Evolutionary conservation across 352 stramenopile species (phyloP).

Genomic region (Phytophthora europaea): DNA sequence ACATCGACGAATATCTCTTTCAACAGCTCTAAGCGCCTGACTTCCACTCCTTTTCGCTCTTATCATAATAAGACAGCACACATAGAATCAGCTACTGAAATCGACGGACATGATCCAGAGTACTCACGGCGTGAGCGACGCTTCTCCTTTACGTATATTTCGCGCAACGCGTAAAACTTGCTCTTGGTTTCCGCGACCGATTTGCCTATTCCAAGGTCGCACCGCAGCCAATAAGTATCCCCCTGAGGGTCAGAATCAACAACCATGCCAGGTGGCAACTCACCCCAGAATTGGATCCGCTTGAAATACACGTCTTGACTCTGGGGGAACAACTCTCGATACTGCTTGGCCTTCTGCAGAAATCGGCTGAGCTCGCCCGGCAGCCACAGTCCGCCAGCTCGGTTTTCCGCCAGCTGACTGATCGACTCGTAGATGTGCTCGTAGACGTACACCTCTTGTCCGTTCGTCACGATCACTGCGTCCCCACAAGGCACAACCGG

Average conservation of each 20-base stretch:
- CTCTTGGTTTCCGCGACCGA: slow-evolving; percentile 63
- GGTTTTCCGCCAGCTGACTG: slow-evolving; percentile 65
- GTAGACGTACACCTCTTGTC: slow-evolving; percentile 57
- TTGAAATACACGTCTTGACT: slow-evolving; percentile 71
- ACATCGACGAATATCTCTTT: slow-evolving; percentile 64
- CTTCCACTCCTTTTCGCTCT: slow-evolving; percentile 36
- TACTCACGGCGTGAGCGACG: slow-evolving; percentile 32
- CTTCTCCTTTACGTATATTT: slow-evolving; percentile 70
- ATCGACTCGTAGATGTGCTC: slow-evolving; percentile 84
- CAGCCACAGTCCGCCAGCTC: slow-evolving; percentile 65
- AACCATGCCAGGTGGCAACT: neutral
- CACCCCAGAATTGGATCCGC: slow-evolving; percentile 73
- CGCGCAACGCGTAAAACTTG: slow-evolving; percentile 82
- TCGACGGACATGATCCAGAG: neutral
- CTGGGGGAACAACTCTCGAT: slow-evolving; percentile 50
- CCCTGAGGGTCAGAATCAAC: neutral
- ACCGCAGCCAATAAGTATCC: neutral
- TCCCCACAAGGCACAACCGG: neutral
- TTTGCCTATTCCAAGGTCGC: slow-evolving; percentile 46
- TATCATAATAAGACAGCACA: slow-evolving; percentile 5
- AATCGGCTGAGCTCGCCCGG: slow-evolving; percentile 74
- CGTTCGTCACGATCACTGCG: slow-evolving; percentile 44
- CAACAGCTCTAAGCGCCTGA: slow-evolving; percentile 50
- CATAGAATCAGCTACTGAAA: neutral
- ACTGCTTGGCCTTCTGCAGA: slow-evolving; percentile 69